Evolutionary conservation across 495 filamentous ascomycete species (phyloP).

Genomic region (Penicillium steckii): DNA sequence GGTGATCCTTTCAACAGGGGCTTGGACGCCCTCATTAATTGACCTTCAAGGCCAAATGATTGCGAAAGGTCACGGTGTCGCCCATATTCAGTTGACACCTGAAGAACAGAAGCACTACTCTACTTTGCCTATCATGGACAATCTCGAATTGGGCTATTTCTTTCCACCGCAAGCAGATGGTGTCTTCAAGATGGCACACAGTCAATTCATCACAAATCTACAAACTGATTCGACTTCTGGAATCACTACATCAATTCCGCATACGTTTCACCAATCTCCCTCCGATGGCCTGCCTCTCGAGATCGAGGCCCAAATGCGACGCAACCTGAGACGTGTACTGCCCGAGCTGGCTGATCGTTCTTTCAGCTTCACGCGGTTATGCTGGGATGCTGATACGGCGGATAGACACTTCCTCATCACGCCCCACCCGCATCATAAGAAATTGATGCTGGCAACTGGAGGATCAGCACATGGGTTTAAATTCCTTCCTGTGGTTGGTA

Average conservation of each 20-base stretch:
- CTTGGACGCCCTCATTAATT: neutral
- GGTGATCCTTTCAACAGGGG: neutral
- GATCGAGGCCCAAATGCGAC: neutral
- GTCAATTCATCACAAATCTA: slow-evolving; percentile 21
- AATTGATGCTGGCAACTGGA: slow-evolving; percentile 27
- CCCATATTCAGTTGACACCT: neutral
- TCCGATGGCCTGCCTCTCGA: neutral
- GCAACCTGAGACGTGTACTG: neutral
- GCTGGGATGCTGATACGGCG: slow-evolving; percentile 1
- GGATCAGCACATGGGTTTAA: slow-evolving; percentile 45
- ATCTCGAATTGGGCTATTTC: slow-evolving; percentile 23
- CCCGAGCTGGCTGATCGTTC: slow-evolving; percentile 1
- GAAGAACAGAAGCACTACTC: neutral
- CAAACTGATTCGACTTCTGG: neutral
- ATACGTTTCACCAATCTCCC: neutral
- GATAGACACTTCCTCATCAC: slow-evolving; percentile 1
- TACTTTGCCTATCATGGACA: slow-evolving; percentile 5
- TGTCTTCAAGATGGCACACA: slow-evolving; percentile 38
- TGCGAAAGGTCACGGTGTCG: neutral
- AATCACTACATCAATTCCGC: neutral
- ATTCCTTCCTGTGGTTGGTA: slow-evolving; percentile 37
- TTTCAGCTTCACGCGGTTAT: neutral
- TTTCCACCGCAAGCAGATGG: slow-evolving; percentile 31
- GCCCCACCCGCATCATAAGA: neutral
- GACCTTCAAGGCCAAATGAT: neutral